Conservation (phyloP, 148 eudicot genomes). For the Diospyros kaki region DNA sequence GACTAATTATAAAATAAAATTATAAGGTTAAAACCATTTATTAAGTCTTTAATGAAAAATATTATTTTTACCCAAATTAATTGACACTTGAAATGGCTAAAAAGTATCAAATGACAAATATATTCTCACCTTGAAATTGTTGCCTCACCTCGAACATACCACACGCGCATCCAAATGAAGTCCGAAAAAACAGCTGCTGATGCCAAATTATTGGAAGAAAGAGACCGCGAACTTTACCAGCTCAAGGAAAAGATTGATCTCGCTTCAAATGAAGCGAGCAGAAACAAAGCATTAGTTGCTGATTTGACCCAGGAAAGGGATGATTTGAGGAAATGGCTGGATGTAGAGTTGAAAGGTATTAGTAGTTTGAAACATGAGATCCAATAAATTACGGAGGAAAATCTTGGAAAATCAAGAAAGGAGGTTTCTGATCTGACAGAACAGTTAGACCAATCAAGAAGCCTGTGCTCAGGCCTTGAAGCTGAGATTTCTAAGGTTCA, state of each 20-base stretch:
- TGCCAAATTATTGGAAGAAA: constrained; percentile 53
- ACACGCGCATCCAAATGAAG: too few relatives aligned
- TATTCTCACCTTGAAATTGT: too few relatives aligned
- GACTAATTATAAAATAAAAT: too few relatives aligned
- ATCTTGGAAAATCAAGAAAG: constrained; percentile 43
- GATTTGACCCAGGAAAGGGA: constrained; percentile 61
- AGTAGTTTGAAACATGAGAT: constrained; percentile 53
- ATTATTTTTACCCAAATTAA: too few relatives aligned
- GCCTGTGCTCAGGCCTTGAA: constrained; percentile 49
- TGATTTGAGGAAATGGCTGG: constrained; percentile 38
- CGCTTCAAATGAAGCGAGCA: constrained; percentile 26
- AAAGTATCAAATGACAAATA: too few relatives aligned
- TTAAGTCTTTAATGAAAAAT: too few relatives aligned
- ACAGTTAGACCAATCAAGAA: constrained; percentile 36
- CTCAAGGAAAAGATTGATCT: constrained; percentile 46
- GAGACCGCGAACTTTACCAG: constrained; percentile 33
- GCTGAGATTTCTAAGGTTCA: constrained; percentile 35
- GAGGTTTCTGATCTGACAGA: constrained; percentile 48
- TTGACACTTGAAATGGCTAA: too few relatives aligned
- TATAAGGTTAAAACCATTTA: too few relatives aligned
- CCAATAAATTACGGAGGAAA: constrained; percentile 31
- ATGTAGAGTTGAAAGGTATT: constrained; percentile 33
- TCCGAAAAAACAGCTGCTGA: constrained; percentile 42
- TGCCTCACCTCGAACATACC: too few relatives aligned
- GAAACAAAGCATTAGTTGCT: constrained; percentile 37